phyloP scores from a whole-genome alignment of 176 grass and related monocot genomes.

The Thinopyrum elongatum region DNA sequence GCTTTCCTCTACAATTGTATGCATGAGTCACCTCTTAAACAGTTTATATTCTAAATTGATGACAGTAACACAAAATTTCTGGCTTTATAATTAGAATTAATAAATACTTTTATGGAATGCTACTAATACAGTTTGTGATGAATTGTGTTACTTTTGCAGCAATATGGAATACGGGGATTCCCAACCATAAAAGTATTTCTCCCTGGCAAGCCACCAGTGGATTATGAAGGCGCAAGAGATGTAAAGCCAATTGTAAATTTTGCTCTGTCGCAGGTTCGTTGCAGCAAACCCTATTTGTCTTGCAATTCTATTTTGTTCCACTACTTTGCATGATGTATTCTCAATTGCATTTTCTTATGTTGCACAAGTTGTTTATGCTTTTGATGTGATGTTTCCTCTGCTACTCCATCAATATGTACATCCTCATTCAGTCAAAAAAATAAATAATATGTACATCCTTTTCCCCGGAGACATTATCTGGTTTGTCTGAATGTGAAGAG shows the following conservation, averaged over 20 bases:
- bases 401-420: neutral
- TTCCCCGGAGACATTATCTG: neutral
- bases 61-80: neutral
- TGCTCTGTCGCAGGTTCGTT: constrained; percentile 82
- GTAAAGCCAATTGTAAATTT: constrained; percentile 93
- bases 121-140: neutral
- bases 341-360: neutral
- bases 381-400: neutral
- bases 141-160: constrained; percentile 36
- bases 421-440: too few species aligned
- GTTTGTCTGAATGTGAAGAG: too few species aligned
- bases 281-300: neutral
- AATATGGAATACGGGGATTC: constrained; percentile 93
- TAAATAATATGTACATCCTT: neutral
- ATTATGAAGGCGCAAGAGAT: constrained; percentile 96
- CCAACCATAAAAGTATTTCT: constrained; percentile 94
- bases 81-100: neutral
- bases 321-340: constrained; percentile 6
- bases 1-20: too few species aligned
- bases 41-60: neutral
- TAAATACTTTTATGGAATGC: neutral
- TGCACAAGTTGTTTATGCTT: neutral
- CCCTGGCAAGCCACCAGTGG: constrained; percentile 90
- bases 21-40: neutral
- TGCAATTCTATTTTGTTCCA: neutral